Evolutionary conservation across 345 rosid species (phyloP), one percentile per base, ranked within the genome.

Genomic region (Bretschneidera sinensis): DNA sequence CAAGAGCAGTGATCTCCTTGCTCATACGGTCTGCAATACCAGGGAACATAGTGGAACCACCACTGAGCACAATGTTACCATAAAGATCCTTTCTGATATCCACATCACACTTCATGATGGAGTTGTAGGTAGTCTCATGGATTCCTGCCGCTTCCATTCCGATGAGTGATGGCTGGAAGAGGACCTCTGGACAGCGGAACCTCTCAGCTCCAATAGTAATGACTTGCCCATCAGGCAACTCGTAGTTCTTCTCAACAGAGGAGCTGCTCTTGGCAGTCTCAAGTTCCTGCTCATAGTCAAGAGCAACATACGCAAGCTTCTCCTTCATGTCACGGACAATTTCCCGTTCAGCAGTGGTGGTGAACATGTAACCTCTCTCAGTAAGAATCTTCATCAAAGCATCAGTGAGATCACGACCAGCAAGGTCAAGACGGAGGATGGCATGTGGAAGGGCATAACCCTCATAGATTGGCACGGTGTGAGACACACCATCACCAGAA

Each of bases 291-390:
- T 83, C 88, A 17, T 74, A 83, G 65, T 83, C 85, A 15, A 83
- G 73, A 56, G 88, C 88, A 10, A 83, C 75, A 43, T 74, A 83
- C 5, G 88, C 79, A 11, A 83, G 83, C 71, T 83, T 83, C 74
- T 83, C 95, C 81, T 87, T 87, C 82, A 87, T 81, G 82, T 87
- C 95, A 72, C 95, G 86, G 63, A 87, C 95, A 76, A 87, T 87
- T 84, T 87, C 95, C 76, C 91, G 88, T 39, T 87, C 95, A 19
- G 88, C 88, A 64, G 88, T 80, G 62, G 88, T 83, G 75, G 88
- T 83, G 75, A 83, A 83, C 80, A 74, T 76, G 77, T 73, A 73
- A 31, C 73, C 77, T 68, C 77, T 73, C 59, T 73, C 77, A 0
- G 81, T 83, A 50, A 80, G 82, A 47, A 83, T 83, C 79, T 80